Evolutionary conservation across 805 yeast genomes (phyloP), one percentile per base, ranked within the genome.

Genomic region (Candida ipomoeae): DNA sequence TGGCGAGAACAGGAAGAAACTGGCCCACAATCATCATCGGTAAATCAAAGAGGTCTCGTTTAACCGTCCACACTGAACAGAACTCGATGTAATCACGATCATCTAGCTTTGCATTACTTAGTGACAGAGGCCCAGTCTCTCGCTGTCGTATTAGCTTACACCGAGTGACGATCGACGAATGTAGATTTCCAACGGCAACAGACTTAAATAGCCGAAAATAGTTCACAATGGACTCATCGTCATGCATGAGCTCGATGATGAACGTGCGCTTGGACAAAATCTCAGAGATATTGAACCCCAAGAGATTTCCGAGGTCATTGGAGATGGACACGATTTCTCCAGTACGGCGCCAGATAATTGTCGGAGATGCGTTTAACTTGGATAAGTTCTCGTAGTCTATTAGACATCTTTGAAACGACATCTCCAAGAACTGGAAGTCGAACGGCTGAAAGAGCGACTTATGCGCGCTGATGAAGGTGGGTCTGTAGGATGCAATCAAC

Each of bases 11-110:
- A 1, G 94, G 94, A 40, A 87, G 63, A 60, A 87, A 85, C 62
- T 88, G 92, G 0, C 96, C 96, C 41, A 87, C 84, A 17, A 88
- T 82, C 61, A 88, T 71, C 88, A 87, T 83, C 6, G 96, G 95
- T 44, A 88, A 81, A 66, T 87, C 92, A 67, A 87, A 88, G 44
- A 84, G 81, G 67, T 88, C 96, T 57, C 94, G 71, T 57, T 86
- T 86, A 14, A 88, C 89, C 0, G 96, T 88, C 90, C 94, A 86
- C 14, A 88, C 88, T 39, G 89, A 82, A 37, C 90, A 84, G 59
- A 90, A 87, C 52, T 81, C 81, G 21, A 84, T 77, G 49, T 48
- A 69, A 14, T 62, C 70, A 10, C 40, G 48, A 14, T 48, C 46
- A 29, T 46, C 40, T 47, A 59, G 46, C 42, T 53, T 49, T 15